Evolutionary conservation across 495 filamentous ascomycete genomes (phyloP).

Genomic region (Cercophora newfieldiana): DNA sequence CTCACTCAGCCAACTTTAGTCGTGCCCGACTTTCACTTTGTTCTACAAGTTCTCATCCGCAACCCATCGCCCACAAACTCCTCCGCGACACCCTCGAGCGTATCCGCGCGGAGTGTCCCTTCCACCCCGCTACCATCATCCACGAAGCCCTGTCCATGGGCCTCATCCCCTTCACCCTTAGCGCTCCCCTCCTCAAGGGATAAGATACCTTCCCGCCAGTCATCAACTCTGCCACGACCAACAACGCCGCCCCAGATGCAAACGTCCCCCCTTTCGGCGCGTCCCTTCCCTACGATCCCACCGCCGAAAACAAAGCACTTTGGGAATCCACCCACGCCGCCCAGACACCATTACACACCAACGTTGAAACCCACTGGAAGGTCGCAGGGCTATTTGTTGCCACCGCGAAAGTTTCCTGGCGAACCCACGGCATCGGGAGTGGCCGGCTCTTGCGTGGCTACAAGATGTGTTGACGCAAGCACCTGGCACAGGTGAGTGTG

Average conservation of each 20-base stretch:
- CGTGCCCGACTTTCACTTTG: too few species aligned
- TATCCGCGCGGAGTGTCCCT: conserved; percentile 23
- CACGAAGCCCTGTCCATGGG: conserved; percentile 34
- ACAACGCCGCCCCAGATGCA: conserved; percentile 19
- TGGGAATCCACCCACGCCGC: conserved; percentile 15
- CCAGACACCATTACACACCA: too few species aligned
- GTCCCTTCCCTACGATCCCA: conserved; percentile 21
- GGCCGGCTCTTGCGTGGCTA: background rate
- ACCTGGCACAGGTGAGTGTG: background rate
- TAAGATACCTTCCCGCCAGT: conserved; percentile 17
- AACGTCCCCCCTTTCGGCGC: conserved; percentile 35
- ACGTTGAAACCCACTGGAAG: too few species aligned
- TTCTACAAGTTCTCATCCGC: too few species aligned
- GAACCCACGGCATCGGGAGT: too few species aligned
- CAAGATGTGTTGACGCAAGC: background rate
- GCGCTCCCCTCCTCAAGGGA: conserved; percentile 24
- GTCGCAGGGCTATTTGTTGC: too few species aligned
- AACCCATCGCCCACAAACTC: conserved; percentile 24
- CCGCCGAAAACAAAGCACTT: conserved; percentile 17
- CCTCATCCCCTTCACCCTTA: conserved; percentile 28
- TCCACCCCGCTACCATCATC: conserved; percentile 31
- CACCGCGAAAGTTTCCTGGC: too few species aligned
- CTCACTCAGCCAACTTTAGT: too few species aligned
- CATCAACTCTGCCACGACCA: conserved; percentile 23
- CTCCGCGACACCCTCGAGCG: conserved; percentile 27